Conservation (phyloP, 345 rosid genomes). For the Acer saccharum region DNA sequence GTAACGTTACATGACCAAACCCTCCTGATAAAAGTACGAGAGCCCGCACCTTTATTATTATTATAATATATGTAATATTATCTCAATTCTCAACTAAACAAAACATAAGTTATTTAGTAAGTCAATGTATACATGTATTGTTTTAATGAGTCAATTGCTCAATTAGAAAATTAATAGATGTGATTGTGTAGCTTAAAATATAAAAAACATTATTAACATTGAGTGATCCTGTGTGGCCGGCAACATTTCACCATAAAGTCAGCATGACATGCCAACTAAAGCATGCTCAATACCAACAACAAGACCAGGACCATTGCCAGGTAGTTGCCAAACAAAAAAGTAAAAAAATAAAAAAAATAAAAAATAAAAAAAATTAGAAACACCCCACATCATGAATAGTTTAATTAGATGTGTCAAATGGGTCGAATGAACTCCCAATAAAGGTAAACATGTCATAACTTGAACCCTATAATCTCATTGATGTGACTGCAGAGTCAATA, state of each 20-base stretch:
- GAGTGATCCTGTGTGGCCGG: neutral
- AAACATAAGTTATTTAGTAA: neutral
- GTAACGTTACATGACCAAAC: too few species aligned
- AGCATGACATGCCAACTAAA: neutral
- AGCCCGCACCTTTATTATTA: too few species aligned
- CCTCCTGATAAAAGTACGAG: too few species aligned
- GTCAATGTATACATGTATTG: too few species aligned
- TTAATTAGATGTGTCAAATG: neutral
- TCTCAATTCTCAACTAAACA: too few species aligned
- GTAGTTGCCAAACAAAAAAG: neutral
- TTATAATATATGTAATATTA: too few species aligned
- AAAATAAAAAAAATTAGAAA: too few species aligned
- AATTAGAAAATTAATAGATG: neutral
- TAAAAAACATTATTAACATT: neutral
- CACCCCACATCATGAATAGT: too few species aligned
- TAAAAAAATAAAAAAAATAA: too few species aligned
- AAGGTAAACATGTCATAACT: too few species aligned
- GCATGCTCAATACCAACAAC: neutral
- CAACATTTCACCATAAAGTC: slow-evolving; percentile 13
- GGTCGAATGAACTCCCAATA: neutral
- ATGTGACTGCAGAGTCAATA: too few species aligned
- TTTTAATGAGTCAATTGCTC: neutral
- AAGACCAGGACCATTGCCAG: slow-evolving; percentile 1
- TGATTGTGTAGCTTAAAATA: neutral
- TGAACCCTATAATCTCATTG: too few species aligned